phyloP scores from a whole-genome alignment of 805 yeast genomes.

The Cyberlindnera japonica region DNA sequence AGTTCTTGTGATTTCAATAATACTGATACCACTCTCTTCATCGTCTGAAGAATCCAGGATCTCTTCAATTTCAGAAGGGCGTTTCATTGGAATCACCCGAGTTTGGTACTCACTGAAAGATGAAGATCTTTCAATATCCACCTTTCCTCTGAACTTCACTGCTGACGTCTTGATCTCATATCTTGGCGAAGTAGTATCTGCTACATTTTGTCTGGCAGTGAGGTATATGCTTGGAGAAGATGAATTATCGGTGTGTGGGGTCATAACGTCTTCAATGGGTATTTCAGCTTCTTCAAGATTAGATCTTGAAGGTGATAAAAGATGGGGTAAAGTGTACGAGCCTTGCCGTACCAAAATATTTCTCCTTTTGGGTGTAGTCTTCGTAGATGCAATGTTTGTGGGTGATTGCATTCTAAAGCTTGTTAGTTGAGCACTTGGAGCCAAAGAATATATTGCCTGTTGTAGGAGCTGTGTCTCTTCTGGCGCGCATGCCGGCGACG shows the following conservation, averaged over 20 bases:
- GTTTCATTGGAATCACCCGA: conserved; percentile 17
- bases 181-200: conserved; percentile 1
- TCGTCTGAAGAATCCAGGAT: conserved; percentile 24
- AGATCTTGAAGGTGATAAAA: conserved; percentile 13
- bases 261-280: neutral
- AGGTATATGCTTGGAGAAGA: conserved; percentile 15
- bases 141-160: conserved; percentile 17
- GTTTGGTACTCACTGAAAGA: conserved; percentile 14
- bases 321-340: conserved; percentile 20
- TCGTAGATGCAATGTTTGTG: conserved; percentile 11
- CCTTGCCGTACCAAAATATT: conserved; percentile 16
- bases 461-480: neutral
- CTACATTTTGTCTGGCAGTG: conserved; percentile 14
- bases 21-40: conserved; percentile 24
- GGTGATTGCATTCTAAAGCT: conserved; percentile 27
- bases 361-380: conserved; percentile 18
- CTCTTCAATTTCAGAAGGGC: conserved; percentile 7
- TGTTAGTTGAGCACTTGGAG: conserved; percentile 24
- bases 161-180: conserved; percentile 14
- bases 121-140: conserved; percentile 13
- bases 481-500: conserved; percentile 10
- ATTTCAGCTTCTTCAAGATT: conserved; percentile 2
- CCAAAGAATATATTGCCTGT: neutral
- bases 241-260: neutral
- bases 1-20: conserved; percentile 27